Evolutionary conservation across 2,329 filamentous ascomycete genomes (phyloP), one percentile per base, ranked within the genome.

Genomic region (Didymella keratinophila): DNA sequence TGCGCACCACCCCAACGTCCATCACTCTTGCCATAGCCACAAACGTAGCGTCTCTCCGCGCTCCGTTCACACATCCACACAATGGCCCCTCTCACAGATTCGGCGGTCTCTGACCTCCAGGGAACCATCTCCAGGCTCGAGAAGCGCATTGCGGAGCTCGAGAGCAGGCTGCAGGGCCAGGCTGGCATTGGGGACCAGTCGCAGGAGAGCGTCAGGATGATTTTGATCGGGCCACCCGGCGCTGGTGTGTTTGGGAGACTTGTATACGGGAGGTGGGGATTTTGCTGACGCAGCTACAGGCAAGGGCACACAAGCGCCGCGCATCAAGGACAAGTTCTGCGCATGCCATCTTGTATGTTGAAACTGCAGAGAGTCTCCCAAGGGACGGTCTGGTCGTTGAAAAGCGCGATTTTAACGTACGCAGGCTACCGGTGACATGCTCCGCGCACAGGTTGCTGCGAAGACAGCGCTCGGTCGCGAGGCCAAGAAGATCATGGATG

Each of bases 401-500:
- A 28, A 32, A 36, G 25, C 21, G 28, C 20, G 34, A 59, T 61
- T 49, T 70, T 73, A 53, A 73, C 68, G 56, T 54, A 46, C 63
- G 49, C 72, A 97, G 93, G 95, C 95, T 65, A 99, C 95, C 60
- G 95, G 95, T 78, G 95, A 99, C 81, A 99, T 99, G 95, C 87
- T 99, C 75, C 93, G 95, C 75, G 96, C 93, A 69, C 95, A 99
- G 81, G 95, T 99, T 76, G 91, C 94, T 67, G 96, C 96, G 83
- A 97, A 98, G 88, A 99, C 95, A 57, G 81, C 91, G 60, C 88
- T 99, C 66, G 95, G 95, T 71, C 87, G 91, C 76, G 93, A 97
- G 84, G 95, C 95, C 68, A 99, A 99, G 89, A 98, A 98, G 88
- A 99, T 99, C 80, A 99, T 99, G 95, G 95, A 99, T 77, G 90